Evolutionary conservation across 164 flowering plant genomes (phyloP).

Genomic region (Chloranthus sessilifolius): DNA sequence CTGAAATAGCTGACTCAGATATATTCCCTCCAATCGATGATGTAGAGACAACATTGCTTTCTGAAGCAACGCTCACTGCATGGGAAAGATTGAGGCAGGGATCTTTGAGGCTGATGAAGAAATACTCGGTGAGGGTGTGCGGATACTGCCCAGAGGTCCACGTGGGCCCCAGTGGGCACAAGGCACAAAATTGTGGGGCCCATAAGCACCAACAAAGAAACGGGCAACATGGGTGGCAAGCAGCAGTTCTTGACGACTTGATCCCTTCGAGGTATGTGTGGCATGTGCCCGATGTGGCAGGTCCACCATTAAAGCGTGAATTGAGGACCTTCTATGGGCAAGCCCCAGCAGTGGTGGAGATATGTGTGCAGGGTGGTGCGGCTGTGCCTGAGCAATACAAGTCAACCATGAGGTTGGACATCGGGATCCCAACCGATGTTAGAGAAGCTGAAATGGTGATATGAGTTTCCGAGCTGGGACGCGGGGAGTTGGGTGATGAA

Average conservation of each 20-base stretch:
- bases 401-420: constrained; percentile 88
- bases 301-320: constrained; percentile 61
- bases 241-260: constrained; percentile 77
- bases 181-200: constrained; percentile 94
- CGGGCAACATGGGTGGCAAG: constrained; percentile 99
- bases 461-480: no score
- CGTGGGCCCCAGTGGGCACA: constrained; percentile 84
- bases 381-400: constrained; percentile 69
- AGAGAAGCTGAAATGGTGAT: constrained; percentile 93
- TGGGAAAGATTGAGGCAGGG: constrained; percentile 88
- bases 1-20: constrained; percentile 56
- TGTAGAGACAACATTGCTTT: constrained; percentile 50
- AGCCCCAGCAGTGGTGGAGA: constrained; percentile 93
- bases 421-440: constrained; percentile 67
- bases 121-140: constrained; percentile 81
- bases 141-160: constrained; percentile 98
- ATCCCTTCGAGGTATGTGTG: constrained; percentile 91
- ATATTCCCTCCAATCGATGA: constrained; percentile 40
- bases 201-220: constrained; percentile 93
- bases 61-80: constrained; percentile 71
- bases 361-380: constrained; percentile 95
- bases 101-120: constrained; percentile 69
- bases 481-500: no score
- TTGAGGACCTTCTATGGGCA: constrained; percentile 82
- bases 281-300: constrained; percentile 81